Conservation (phyloP, 148 eudicot species). For the Rheum nobile region DNA sequence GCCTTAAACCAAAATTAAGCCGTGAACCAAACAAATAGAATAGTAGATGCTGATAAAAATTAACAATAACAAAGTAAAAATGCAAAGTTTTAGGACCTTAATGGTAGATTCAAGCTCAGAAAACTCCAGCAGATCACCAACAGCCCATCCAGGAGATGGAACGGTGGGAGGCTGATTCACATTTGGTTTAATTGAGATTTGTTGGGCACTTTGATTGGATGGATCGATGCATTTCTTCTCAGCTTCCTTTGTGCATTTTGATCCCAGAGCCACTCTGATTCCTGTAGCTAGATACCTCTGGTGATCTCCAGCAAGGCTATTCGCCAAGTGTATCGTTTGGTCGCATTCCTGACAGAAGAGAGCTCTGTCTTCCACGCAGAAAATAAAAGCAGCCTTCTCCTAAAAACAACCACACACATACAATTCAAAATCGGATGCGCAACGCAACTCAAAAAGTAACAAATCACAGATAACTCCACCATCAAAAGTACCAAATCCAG, state of each 20-base stretch:
- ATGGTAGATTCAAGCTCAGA: conserved; percentile 48
- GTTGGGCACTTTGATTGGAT: conserved; percentile 36
- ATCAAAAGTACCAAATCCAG: not conserved
- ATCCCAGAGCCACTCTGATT: conserved; percentile 55
- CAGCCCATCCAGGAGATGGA: conserved; percentile 66
- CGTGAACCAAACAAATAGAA: not conserved
- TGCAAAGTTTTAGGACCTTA: conserved; percentile 38
- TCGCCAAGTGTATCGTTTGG: conserved; percentile 63
- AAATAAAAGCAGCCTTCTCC: conserved; percentile 94
- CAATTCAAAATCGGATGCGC: too few relatives aligned
- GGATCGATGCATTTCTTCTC: conserved; percentile 43
- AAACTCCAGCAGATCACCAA: conserved; percentile 75
- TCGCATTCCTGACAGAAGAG: conserved; percentile 89
- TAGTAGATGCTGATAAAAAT: not conserved
- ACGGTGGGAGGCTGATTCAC: conserved; percentile 27
- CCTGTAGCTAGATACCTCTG: conserved; percentile 90
- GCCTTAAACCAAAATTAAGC: too few relatives aligned
- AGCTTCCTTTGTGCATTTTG: conserved; percentile 33
- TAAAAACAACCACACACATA: conserved; percentile 11
- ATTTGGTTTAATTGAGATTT: conserved; percentile 23
- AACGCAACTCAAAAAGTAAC: not conserved
- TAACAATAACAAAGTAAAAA: not conserved
- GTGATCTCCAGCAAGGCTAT: conserved; percentile 68
- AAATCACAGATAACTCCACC: not conserved
- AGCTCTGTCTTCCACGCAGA: conserved; percentile 97